Base-by-base conservation (phyloP, 306 rosid species). In the Corylus americana region DNA sequence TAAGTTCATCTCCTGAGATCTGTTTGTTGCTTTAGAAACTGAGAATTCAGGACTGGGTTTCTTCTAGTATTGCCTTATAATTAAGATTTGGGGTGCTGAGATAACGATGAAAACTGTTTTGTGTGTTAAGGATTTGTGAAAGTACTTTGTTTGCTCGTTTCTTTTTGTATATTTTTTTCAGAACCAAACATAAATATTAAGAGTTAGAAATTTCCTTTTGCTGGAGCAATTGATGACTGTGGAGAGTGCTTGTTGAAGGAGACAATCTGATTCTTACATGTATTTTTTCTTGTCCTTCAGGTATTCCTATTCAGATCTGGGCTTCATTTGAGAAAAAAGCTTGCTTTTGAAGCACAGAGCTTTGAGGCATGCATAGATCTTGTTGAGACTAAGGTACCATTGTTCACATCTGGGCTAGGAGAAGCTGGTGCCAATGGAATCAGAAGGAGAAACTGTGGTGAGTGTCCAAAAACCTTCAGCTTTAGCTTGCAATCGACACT, bases 371-470 rank as follows among this genome's bases (percentile, higher is more conserved):
- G 97, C 83, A 74, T 81, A 72, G 84, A 81, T 85, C 81, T 85
- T 86, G 80, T 76, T 84, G 87, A 88, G 79, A 67, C 70, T 82
- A 75, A 66, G 69, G 31, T 78, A 61, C 68, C 73, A 81, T 84
- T 70, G 74, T 71, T 81, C 76, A 82, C 87, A 81, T 87, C 85
- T 80, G 74, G 64, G 75, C 59, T 35, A 75, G 69, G 79, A 50
- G 61, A 69, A 77, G 85, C 71, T 62, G 75, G 88, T 79, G 75
- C 42, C 80, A 45, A 84, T 91, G 98, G 98, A 91, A 68, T 85
- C 93, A 55, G 95, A 87, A 70, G 93, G 89, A 74, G 97, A 88
- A 83, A 86, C 94, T 82, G 91, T 83, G 88, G 98, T 94, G 76
- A 91, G 94, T 83, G 70, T 5, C 20, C 66, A 11, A 47, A 68